Evolutionary conservation across 2,329 filamentous ascomycete species (phyloP), one percentile per base, ranked within the genome.

Genomic region (Aureobasidium zeae): DNA sequence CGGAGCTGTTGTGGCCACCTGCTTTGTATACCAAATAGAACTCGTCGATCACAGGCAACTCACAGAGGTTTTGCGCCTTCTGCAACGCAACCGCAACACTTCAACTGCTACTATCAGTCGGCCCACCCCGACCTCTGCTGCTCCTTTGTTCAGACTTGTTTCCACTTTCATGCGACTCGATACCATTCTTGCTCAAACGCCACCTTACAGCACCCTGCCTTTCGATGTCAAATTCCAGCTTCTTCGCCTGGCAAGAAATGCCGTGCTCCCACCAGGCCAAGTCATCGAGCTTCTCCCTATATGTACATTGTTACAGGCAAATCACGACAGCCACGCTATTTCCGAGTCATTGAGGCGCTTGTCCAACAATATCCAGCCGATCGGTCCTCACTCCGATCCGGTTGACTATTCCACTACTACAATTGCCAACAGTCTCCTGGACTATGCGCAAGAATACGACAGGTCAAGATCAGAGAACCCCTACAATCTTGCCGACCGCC

Each of bases 171-270:
- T 53, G 67, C 35, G 46, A 6, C 60, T 75, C 29, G 61, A 63
- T 15, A 50, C 52, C 5, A 57, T 56, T 6, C 51, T 67, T 9
- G 52, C 38, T 52, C 58, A 52, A 50, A 60, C 12, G 0, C 30
- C 32, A 2, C 38, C 52, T 1, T 57, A 58, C 33, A 44, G 57
- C 17, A 41, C 49, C 2, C 52, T 76, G 45, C 62, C 73, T 4
- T 84, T 78, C 49, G 56, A 62, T 0, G 54, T 79, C 1, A 64
- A 75, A 5, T 83, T 77, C 52, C 79, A 83, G 51, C 62, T 84
- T 4, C 72, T 81, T 38, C 71, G 70, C 12, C 61, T 88, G 4
- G 75, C 78, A 0, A 67, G 71, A 52, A 82, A 83, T 51, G 76
- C 74, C 16, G 76, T 73, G 44, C 64, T 86, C 1, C 64, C 75